Evolutionary conservation across 2,329 filamentous ascomycete species (phyloP).

Genomic region (Achaetomium macrosporum): DNA sequence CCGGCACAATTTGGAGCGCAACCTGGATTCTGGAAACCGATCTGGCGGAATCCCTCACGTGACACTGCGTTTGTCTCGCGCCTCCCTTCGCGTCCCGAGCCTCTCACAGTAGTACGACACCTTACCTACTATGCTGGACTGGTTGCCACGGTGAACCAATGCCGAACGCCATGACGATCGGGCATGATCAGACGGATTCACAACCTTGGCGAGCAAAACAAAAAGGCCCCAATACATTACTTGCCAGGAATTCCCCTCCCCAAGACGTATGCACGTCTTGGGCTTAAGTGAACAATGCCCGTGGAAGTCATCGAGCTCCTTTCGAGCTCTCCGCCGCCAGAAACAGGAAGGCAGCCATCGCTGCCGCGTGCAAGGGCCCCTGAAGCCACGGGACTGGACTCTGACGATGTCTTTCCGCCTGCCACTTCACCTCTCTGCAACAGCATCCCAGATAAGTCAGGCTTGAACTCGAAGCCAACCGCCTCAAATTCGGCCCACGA

Average conservation of each 20-base stretch:
- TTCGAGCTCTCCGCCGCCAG: slow-evolving; percentile 1
- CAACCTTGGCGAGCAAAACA: no score
- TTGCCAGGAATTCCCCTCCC: background rate
- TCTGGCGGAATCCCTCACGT: slow-evolving; percentile 15
- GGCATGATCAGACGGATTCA: no score
- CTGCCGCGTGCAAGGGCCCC: background rate
- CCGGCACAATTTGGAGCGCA: no score
- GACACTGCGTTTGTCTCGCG: slow-evolving; percentile 20
- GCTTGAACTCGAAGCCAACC: background rate
- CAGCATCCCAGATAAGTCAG: background rate
- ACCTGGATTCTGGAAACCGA: no score
- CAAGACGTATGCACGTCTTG: background rate
- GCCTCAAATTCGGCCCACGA: background rate
- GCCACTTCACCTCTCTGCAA: background rate
- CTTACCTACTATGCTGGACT: no score
- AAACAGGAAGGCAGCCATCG: background rate
- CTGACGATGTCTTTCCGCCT: background rate
- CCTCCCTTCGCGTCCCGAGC: slow-evolving; percentile 10
- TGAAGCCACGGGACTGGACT: background rate
- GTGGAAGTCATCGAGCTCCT: slow-evolving; percentile 18
- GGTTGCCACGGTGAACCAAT: background rate
- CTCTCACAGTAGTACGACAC: background rate
- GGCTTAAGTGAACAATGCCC: slow-evolving; percentile 12
- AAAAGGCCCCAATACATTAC: background rate
- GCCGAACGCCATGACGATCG: no score